Evolutionary conservation across 2,329 filamentous ascomycete genomes (phyloP).

Genomic region (Monilinia laxa): DNA sequence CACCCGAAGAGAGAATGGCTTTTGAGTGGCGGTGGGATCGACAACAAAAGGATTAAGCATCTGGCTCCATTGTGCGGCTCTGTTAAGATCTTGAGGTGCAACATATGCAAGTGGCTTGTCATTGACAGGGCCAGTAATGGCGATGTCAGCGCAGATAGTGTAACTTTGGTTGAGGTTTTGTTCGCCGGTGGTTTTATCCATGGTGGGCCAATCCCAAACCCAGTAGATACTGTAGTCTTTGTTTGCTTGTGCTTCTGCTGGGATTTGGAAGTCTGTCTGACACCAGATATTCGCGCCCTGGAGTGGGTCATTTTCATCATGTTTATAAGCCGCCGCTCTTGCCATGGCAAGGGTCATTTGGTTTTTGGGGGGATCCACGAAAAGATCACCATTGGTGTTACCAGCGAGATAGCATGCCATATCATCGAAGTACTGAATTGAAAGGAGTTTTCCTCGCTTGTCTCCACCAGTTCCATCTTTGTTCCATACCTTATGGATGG

Average conservation of each 20-base stretch:
- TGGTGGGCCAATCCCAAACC: conserved; percentile 91
- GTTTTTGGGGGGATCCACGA: not conserved
- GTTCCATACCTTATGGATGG: conserved; percentile 77
- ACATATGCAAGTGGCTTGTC: conserved; percentile 18
- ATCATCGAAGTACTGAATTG: conserved; percentile 82
- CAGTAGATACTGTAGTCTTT: conserved; percentile 82
- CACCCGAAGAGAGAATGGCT: conserved; percentile 8
- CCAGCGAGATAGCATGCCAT: conserved; percentile 69
- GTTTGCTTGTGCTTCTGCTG: conserved; percentile 59
- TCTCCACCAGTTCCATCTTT: conserved; percentile 78
- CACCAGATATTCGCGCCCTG: conserved; percentile 65
- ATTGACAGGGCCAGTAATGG: conserved; percentile 28
- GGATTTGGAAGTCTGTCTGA: conserved; percentile 78
- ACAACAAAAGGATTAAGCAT: conserved; percentile 35
- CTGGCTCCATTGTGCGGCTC: conserved; percentile 26
- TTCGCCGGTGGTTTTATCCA: conserved; percentile 45
- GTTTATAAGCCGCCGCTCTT: conserved; percentile 58
- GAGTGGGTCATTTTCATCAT: conserved; percentile 46
- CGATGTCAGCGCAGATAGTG: conserved; percentile 57
- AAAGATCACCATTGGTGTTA: conserved; percentile 15
- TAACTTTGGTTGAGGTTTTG: conserved; percentile 57
- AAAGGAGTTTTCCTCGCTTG: conserved; percentile 70
- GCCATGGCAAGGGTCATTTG: conserved; percentile 3
- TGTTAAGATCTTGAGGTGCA: conserved; percentile 22
- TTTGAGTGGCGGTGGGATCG: conserved; percentile 27